phyloP scores from a whole-genome alignment of 495 filamentous ascomycete genomes.

The Pseudotulostoma volvatum region DNA sequence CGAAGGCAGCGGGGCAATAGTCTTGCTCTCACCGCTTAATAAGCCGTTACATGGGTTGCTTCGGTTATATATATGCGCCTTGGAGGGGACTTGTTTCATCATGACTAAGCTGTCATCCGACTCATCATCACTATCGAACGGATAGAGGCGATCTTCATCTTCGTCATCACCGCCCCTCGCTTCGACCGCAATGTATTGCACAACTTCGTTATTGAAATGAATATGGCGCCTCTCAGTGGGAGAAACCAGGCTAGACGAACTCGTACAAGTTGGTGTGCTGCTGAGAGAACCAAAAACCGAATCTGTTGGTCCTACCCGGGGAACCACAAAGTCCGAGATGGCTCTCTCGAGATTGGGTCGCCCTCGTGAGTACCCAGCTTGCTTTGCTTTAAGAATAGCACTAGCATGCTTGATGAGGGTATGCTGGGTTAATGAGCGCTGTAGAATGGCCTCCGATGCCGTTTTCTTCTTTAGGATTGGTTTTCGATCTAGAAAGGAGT shows the following conservation, averaged over 20 bases:
- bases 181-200: conserved; percentile 91
- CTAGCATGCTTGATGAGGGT: conserved; percentile 88
- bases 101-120: conserved; percentile 67
- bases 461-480: conserved; percentile 94
- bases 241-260: conserved; percentile 38
- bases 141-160: conserved; percentile 25
- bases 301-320: conserved; percentile 2
- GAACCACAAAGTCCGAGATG: conserved; percentile 48
- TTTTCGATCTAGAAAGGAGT: conserved; percentile 71
- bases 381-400: conserved; percentile 79
- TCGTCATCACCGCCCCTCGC: conserved; percentile 61
- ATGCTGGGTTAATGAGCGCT: conserved; percentile 75
- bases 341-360: conserved; percentile 35
- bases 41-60: conserved; percentile 33
- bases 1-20: conserved; percentile 81
- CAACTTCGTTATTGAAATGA: conserved; percentile 89
- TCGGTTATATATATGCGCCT: conserved; percentile 27
- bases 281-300: conserved; percentile 12
- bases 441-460: conserved; percentile 89
- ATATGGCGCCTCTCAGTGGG: conserved; percentile 71
- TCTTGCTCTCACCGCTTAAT: conserved; percentile 56
- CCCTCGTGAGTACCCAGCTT: conserved; percentile 37
- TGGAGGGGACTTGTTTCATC: conserved; percentile 52
- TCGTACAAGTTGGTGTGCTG: conserved; percentile 17
- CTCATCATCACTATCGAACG: conserved; percentile 35